A percentile compares a stretch with the other conserved stretches of the same genome.
Conservation (phyloP, 768 basidiomycete genomes). For the Mycena chlorophos region DNA sequence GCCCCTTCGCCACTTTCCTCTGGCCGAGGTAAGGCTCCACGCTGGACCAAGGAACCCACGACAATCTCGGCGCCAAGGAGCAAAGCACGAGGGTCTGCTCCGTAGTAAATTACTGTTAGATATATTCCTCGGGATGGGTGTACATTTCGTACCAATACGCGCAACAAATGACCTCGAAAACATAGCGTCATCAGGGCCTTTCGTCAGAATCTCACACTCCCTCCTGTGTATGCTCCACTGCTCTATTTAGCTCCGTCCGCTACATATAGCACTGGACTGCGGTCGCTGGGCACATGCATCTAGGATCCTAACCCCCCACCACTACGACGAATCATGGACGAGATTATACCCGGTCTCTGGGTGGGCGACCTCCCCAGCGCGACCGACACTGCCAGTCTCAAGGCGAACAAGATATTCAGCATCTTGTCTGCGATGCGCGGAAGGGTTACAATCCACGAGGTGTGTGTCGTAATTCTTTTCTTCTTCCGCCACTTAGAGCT, state of each 20-base stretch:
- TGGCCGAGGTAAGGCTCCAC: neutral
- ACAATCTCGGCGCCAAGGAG: neutral
- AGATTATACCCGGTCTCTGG: constrained; percentile 81
- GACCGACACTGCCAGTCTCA: constrained; percentile 58
- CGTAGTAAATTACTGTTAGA: neutral
- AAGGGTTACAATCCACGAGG: constrained; percentile 63
- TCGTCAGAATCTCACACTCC: no score
- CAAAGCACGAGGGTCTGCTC: no score
- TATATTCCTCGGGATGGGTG: no score
- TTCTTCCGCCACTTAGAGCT: neutral
- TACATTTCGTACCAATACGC: no score
- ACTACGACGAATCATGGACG: constrained; percentile 53
- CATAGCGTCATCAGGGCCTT: no score
- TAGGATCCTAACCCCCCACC: neutral
- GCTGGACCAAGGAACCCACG: neutral
- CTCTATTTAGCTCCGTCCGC: no score
- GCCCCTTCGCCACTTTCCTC: neutral
- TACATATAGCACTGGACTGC: neutral
- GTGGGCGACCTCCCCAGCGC: constrained; percentile 79
- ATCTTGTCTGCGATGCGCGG: constrained; percentile 75
- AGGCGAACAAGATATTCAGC: constrained; percentile 71
- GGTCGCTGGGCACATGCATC: no score
- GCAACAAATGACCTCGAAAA: no score
- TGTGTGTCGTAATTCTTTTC: constrained; percentile 29
- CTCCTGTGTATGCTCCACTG: no score